A percentile compares a stretch with the other conserved stretches of the same genome.
These are phyloP conservation scores for Hypoxylon lienhwacheense DNA, from an alignment of 495 filamentous ascomycete genomes.

Conservation along the genomic window DNA sequence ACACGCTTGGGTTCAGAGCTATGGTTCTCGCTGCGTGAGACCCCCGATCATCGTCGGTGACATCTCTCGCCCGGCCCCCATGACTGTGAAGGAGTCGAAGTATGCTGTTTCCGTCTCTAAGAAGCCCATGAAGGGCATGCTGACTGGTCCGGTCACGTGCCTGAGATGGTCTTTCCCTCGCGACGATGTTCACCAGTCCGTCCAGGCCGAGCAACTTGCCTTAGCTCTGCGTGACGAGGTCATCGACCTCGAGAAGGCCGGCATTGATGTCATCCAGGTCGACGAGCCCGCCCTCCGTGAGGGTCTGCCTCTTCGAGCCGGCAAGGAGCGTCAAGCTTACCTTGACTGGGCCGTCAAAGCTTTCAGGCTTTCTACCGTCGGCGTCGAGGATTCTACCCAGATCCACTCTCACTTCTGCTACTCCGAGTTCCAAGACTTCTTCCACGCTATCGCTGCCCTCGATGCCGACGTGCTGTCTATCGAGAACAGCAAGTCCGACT, in stretches of 20 bases:
- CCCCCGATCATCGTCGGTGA: conserved; percentile 98
- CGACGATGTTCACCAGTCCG: conserved; percentile 97
- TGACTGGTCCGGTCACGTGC: conserved; percentile 98
- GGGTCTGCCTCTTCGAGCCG: conserved; percentile 92
- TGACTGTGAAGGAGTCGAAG: conserved; percentile 99
- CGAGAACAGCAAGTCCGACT: conserved; percentile 99
- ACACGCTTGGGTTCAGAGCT: conserved; percentile 97
- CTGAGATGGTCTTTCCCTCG: conserved; percentile 99
- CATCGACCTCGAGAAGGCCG: conserved; percentile 92
- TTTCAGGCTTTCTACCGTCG: conserved; percentile 91
- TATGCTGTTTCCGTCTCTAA: conserved; percentile 93
- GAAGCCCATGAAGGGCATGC: conserved; percentile 99
- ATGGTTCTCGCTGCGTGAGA: conserved; percentile 96
- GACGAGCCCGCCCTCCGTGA: conserved; percentile 99
- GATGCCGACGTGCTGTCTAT: conserved; percentile 98
- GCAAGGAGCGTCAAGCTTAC: conserved; percentile 91
- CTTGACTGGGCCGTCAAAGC: conserved; percentile 94
- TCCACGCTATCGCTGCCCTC: conserved; percentile 97
- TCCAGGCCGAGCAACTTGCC: conserved; percentile 98
- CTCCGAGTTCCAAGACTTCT: conserved; percentile 99
- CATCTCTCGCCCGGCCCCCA: conserved; percentile 90
- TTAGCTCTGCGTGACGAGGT: conserved; percentile 98
- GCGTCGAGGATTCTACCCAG: conserved; percentile 90
- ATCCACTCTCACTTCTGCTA: conserved; percentile 99
- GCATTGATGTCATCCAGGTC: conserved; percentile 96